phyloP scores from a whole-genome alignment of 495 filamentous ascomycete genomes.

The Trichoderma gamsii region DNA sequence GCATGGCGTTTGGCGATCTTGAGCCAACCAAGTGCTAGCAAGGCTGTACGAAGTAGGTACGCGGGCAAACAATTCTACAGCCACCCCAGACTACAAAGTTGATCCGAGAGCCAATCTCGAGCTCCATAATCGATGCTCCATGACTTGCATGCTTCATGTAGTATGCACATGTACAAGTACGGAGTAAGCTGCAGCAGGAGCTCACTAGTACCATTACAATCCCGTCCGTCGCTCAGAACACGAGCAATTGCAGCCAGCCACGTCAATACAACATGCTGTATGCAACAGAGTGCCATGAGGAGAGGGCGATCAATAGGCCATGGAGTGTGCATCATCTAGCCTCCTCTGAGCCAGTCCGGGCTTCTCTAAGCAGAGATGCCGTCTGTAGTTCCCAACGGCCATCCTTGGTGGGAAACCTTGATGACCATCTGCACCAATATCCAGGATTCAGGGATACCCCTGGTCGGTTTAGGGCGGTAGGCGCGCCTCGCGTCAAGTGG shows the following conservation, averaged over 20 bases:
- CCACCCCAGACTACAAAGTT: neutral
- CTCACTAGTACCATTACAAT: neutral
- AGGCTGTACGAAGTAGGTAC: too few relatives aligned
- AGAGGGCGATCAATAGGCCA: neutral
- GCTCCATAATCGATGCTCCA: neutral
- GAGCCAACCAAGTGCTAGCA: neutral
- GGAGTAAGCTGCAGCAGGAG: neutral
- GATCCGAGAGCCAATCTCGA: conserved; percentile 6
- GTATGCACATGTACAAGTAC: neutral
- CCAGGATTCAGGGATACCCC: conserved; percentile 7
- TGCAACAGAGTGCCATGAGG: neutral
- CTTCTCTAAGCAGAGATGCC: too few relatives aligned
- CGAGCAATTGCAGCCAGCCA: neutral
- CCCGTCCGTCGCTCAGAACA: neutral
- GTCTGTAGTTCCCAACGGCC: too few relatives aligned
- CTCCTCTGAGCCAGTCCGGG: neutral
- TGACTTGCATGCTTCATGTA: conserved; percentile 6
- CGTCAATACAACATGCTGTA: neutral
- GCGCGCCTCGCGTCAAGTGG: conserved; percentile 11
- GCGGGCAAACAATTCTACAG: neutral
- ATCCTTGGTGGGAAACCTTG: neutral
- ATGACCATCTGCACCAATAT: neutral
- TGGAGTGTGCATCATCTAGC: neutral
- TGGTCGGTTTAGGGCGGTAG: neutral
- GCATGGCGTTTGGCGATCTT: neutral